Conservation (phyloP, 441 rosid genomes). For the Croton setiger region DNA sequence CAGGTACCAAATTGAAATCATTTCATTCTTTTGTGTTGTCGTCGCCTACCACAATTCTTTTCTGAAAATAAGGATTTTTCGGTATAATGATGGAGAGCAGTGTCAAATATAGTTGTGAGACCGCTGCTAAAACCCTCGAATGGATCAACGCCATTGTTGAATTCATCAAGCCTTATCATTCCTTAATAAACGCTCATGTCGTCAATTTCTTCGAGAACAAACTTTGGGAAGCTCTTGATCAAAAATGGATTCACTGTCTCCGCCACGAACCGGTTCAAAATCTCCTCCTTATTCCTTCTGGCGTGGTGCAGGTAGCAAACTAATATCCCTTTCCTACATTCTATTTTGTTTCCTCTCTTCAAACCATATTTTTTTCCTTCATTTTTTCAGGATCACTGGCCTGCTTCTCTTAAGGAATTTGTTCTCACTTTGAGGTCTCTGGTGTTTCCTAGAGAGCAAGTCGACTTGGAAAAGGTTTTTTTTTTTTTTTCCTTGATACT, state of each 20-base stretch:
- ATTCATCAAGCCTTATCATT: slow-evolving; percentile 53
- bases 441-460: slow-evolving; percentile 58
- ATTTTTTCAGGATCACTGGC: slow-evolving; percentile 64
- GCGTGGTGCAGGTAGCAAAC: slow-evolving; percentile 47
- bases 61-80: too few species aligned
- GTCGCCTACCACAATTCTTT: too few species aligned
- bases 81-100: neutral
- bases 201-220: slow-evolving; percentile 81
- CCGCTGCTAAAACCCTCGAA: slow-evolving; percentile 54
- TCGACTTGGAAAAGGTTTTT: slow-evolving; percentile 45
- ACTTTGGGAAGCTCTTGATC: slow-evolving; percentile 76
- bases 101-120: slow-evolving; percentile 50
- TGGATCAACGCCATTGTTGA: slow-evolving; percentile 66
- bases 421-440: slow-evolving; percentile 55
- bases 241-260: slow-evolving; percentile 74
- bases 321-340: neutral
- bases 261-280: slow-evolving; percentile 51
- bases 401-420: slow-evolving; percentile 67
- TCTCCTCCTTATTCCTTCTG: slow-evolving; percentile 73
- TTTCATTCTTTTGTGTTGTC: too few species aligned
- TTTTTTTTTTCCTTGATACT: neutral
- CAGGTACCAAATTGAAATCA: too few species aligned
- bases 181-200: slow-evolving; percentile 55
- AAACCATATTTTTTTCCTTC: neutral
- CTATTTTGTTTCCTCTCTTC: neutral